Percentiles rank a stretch among this genome's conserved stretches.
Conservation (phyloP, 495 filamentous ascomycete genomes). For the Neurospora sp. region DNA sequence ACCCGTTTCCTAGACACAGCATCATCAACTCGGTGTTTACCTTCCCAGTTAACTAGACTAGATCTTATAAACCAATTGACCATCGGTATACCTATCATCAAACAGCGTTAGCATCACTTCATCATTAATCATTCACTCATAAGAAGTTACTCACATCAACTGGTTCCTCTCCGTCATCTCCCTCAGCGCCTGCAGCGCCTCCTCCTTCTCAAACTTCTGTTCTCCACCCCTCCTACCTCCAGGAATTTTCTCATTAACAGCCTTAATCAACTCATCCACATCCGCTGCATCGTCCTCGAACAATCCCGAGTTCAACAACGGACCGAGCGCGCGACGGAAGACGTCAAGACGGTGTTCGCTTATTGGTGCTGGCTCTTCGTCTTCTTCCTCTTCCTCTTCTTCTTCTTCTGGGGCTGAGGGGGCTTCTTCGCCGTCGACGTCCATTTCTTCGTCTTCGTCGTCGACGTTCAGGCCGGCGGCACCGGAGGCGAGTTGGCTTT, state of each 20-base stretch:
- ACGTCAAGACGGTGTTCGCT: constrained; percentile 51
- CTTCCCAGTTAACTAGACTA: constrained; percentile 5
- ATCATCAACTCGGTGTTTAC: background rate
- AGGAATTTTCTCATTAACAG: constrained; percentile 61
- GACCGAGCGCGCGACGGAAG: constrained; percentile 74
- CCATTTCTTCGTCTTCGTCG: constrained; percentile 7
- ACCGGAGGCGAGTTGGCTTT: constrained; percentile 24
- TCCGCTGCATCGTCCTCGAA: constrained; percentile 75
- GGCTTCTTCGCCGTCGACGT: constrained; percentile 7
- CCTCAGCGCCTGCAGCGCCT: constrained; percentile 67
- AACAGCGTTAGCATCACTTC: constrained; percentile 16
- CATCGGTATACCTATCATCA: constrained; percentile 32
- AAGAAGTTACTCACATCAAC: constrained; percentile 67
- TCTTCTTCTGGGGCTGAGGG: background rate
- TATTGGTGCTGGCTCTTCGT: constrained; percentile 35
- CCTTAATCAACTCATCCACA: constrained; percentile 62
- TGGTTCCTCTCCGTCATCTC: constrained; percentile 75
- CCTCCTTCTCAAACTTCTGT: constrained; percentile 50
- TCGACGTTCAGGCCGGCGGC: constrained; percentile 27
- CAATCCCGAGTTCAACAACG: constrained; percentile 63
- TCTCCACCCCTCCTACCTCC: constrained; percentile 22
- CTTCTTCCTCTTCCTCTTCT: constrained; percentile 8
- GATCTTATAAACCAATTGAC: constrained; percentile 38
- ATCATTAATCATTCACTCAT: background rate
- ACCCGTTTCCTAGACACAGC: background rate